phyloP scores from a whole-genome alignment of 345 rosid species.

The Triadica sebifera region DNA sequence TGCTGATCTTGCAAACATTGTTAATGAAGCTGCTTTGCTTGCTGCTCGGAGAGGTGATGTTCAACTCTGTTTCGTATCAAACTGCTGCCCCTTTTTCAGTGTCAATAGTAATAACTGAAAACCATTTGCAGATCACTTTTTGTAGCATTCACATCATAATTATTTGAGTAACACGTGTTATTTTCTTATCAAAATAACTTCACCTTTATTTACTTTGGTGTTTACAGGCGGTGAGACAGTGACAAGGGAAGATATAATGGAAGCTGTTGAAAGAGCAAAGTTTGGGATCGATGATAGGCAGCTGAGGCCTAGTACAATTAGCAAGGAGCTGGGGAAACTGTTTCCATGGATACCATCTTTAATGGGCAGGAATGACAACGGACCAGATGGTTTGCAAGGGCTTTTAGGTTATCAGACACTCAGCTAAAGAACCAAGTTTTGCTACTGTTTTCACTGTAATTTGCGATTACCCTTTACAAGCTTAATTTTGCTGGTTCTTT shows the following conservation, averaged over 20 bases:
- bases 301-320: conserved; percentile 45
- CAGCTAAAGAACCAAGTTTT: conserved; percentile 29
- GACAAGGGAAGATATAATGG: conserved; percentile 92
- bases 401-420: conserved; percentile 84
- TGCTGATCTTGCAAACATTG: conserved; percentile 94
- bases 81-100: background rate
- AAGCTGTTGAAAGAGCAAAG: conserved; percentile 89
- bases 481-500: background rate
- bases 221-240: conserved; percentile 66
- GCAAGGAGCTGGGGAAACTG: conserved; percentile 82
- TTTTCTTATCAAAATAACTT: background rate
- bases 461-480: too few species aligned
- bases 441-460: conserved; percentile 7
- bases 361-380: conserved; percentile 48
- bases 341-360: conserved; percentile 94
- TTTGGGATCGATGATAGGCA: conserved; percentile 74
- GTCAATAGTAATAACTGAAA: too few species aligned
- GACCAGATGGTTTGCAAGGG: conserved; percentile 65
- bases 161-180: background rate
- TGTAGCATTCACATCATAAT: background rate
- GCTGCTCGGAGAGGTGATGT: conserved; percentile 89
- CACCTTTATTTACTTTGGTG: conserved; percentile 1
- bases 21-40: conserved; percentile 92
- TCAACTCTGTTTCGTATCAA: background rate
- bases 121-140: background rate